Conservation (phyloP, 441 rosid species). For the Aleurites moluccanus region DNA sequence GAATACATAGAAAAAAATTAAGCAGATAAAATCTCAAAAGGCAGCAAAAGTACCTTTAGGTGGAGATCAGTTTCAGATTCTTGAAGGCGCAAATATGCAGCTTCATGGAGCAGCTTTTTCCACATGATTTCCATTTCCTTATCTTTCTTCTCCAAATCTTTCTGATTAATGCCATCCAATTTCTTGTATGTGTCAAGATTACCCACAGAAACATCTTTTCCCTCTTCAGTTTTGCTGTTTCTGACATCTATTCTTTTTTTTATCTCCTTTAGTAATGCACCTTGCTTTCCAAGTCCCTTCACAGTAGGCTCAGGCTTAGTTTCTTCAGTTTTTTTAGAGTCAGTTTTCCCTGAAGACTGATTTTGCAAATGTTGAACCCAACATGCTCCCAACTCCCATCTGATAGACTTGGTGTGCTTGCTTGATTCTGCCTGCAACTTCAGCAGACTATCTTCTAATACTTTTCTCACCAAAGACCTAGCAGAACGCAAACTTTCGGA, state of each 20-base stretch:
- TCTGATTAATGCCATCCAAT: constrained; percentile 43
- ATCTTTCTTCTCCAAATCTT: constrained; percentile 36
- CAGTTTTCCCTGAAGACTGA: constrained; percentile 65
- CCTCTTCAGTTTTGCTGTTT: constrained; percentile 41
- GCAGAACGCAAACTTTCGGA: constrained; percentile 35
- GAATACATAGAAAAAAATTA: constrained; percentile 14
- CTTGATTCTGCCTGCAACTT: constrained; percentile 44
- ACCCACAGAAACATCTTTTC: constrained; percentile 33
- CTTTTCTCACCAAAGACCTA: constrained; percentile 38
- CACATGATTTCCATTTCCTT: constrained; percentile 37
- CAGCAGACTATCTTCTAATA: constrained; percentile 48
- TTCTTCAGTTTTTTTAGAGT: constrained; percentile 72
- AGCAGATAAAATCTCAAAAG: constrained; percentile 11
- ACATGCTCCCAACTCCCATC: constrained; percentile 80
- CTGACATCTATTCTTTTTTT: constrained; percentile 55
- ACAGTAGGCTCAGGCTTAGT: constrained; percentile 42
- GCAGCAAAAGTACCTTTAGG: constrained; percentile 49
- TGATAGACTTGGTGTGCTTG: constrained; percentile 37
- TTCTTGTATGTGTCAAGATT: constrained; percentile 50
- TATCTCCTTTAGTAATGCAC: constrained; percentile 69
- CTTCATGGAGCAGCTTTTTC: constrained; percentile 49
- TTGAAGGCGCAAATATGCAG: constrained; percentile 49
- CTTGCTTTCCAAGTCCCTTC: constrained; percentile 47
- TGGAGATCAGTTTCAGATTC: constrained; percentile 61
- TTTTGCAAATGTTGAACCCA: constrained; percentile 74